phyloP scores from a whole-genome alignment of 1,284 basidiomycete genomes.

The Cryptococcus sp. region DNA sequence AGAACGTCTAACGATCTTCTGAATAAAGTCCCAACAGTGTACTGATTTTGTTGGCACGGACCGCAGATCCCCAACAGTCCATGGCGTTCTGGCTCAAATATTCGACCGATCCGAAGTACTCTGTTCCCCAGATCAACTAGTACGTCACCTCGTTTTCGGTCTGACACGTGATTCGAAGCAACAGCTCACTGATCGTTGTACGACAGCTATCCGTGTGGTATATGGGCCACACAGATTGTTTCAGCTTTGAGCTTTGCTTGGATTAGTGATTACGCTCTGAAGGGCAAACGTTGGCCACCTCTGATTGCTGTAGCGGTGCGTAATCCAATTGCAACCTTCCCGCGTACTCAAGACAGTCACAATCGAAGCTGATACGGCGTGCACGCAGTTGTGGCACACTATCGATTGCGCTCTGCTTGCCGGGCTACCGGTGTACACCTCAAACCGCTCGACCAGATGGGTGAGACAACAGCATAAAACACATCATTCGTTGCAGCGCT shows the following conservation, averaged over 20 bases:
- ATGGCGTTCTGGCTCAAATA: slow-evolving; percentile 39
- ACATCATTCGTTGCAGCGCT: too few species aligned
- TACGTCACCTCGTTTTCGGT: not conserved
- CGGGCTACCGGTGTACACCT: slow-evolving; percentile 17
- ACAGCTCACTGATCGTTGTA: not conserved
- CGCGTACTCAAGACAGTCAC: too few species aligned
- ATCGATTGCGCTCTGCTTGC: slow-evolving; percentile 21
- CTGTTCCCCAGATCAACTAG: slow-evolving; percentile 24
- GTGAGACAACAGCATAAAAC: too few species aligned
- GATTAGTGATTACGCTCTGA: slow-evolving; percentile 30
- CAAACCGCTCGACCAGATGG: slow-evolving; percentile 16
- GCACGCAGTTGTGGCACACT: slow-evolving; percentile 11
- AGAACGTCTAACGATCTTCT: not conserved
- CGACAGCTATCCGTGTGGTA: slow-evolving; percentile 20
- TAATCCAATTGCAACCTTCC: not conserved
- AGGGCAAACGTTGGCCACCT: slow-evolving; percentile 36
- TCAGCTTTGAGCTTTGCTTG: slow-evolving; percentile 30
- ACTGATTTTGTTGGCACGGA: not conserved
- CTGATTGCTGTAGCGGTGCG: slow-evolving; percentile 21
- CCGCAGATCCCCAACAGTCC: slow-evolving; percentile 24
- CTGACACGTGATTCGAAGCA: not conserved
- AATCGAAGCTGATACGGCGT: not conserved
- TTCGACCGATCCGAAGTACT: slow-evolving; percentile 15
- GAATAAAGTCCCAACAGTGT: not conserved
- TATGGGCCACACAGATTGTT: slow-evolving; percentile 25